Evolutionary conservation across 129 eudicot genomes (phyloP).

Genomic region (Chrysanthemum lavandulifolium): DNA sequence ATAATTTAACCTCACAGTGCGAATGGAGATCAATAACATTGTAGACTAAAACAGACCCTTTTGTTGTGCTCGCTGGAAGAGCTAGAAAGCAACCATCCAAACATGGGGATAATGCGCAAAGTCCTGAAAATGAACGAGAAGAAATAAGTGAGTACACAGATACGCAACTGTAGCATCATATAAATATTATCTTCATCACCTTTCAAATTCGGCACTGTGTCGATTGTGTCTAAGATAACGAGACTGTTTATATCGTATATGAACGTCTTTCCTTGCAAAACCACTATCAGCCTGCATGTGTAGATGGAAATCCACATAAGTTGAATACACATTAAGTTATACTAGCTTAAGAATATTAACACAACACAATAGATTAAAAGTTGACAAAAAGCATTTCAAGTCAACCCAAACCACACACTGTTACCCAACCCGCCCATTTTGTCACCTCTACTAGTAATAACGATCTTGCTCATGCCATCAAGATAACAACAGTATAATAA

Average conservation of each 20-base stretch:
- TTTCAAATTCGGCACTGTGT: conserved; percentile 84
- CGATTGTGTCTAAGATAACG: conserved; percentile 69
- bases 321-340: not conserved
- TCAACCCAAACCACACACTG: not conserved
- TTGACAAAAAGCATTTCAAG: not conserved
- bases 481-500: not conserved
- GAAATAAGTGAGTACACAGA: conserved; percentile 13
- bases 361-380: not conserved
- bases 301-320: conserved; percentile 3
- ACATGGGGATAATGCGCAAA: conserved; percentile 80
- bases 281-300: conserved; percentile 74
- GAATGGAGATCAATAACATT: conserved; percentile 81
- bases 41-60: conserved; percentile 78
- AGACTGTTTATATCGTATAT: conserved; percentile 83
- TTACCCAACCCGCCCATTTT: not conserved
- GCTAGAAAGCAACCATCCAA: conserved; percentile 83
- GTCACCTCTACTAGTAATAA: not conserved
- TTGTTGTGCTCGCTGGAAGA: conserved; percentile 81
- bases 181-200: conserved; percentile 39
- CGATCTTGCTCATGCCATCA: not conserved
- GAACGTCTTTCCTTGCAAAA: conserved; percentile 77
- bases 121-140: conserved; percentile 47
- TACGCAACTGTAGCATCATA: conserved; percentile 1
- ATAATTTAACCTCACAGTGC: conserved; percentile 79
- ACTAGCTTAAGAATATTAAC: not conserved